Base-by-base conservation (phyloP, 2,329 filamentous ascomycete genomes). In the Mollisia scopiformis region DNA sequence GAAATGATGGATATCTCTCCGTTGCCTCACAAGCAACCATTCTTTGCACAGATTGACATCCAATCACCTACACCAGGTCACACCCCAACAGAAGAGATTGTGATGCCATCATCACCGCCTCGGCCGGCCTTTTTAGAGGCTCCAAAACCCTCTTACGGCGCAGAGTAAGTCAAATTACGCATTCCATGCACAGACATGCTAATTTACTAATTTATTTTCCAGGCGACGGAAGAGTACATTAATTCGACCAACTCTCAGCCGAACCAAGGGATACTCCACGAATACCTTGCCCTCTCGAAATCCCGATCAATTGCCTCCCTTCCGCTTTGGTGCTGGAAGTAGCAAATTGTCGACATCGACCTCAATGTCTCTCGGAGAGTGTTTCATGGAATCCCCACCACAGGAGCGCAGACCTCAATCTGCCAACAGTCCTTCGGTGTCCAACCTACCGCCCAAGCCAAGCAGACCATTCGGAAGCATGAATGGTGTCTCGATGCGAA, bases 1-100 rank as follows among this genome's bases (percentile, higher is more conserved):
- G 93, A 97, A 75, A 82, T 87, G 58, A 97, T 98, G 92, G 93
- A 98, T 72, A 88, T 97, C 75, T 97, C 94, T 47, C 94, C 95
- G 39, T 79, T 98, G 41, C 93, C 93, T 62, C 92, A 97, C 80
- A 97, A 97, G 80, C 80, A 84, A 30, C 84, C 90, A 13, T 93
- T 87, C 71, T 77, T 82, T 77, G 75, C 82, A 30, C 83, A 89
- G 67, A 80, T 91, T 64, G 87, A 89, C 66, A 76, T 92, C 57
- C 84, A 86, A 30, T 93, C 91, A 30, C 91, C 92, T 1, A 90
- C 89, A 1, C 89, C 89, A 8, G 82, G 84, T 46, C 70, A 74
- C 30, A 82, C 66, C 7, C 61, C 63, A 61, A 79, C 79, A 28
- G 69, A 71, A 59, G 69, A 68, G 43, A 82, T 82, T 75, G 78